Percentiles rank a stretch among this genome's conserved stretches.
phyloP scores from a whole-genome alignment of 352 stramenopile species.

The Globisporangium canariense region DNA sequence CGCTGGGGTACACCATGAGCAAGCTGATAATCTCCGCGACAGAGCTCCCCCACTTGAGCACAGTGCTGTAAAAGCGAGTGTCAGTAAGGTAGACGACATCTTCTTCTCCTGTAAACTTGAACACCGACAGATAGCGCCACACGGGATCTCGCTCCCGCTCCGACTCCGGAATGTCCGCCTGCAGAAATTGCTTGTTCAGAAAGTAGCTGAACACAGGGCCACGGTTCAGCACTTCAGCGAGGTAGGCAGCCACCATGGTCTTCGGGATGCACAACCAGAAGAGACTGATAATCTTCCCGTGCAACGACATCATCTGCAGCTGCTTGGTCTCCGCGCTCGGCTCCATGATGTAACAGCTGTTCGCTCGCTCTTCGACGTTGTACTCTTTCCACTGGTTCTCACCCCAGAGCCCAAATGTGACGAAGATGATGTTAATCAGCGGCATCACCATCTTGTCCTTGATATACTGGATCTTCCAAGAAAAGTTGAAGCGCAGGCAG shows the following conservation, averaged over 20 bases:
- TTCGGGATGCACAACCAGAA: conserved; percentile 60
- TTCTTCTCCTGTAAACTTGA: conserved; percentile 39
- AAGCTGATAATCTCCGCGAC: conserved; percentile 47
- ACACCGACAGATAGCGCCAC: conserved; percentile 35
- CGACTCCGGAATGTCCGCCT: conserved; percentile 51
- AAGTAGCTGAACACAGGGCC: conserved; percentile 61
- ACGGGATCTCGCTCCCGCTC: conserved; percentile 49
- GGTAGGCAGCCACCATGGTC: conserved; percentile 43
- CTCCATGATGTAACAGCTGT: conserved; percentile 56
- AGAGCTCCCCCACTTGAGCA: conserved; percentile 45
- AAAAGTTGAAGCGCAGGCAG: conserved; percentile 50
- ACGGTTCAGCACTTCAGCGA: conserved; percentile 53
- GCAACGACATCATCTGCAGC: conserved; percentile 67
- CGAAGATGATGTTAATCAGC: conserved; percentile 38
- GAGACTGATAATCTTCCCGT: conserved; percentile 60
- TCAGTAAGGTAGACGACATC: conserved; percentile 50
- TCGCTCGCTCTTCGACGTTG: conserved; percentile 55
- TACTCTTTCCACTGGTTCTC: conserved; percentile 47
- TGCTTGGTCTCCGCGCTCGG: conserved; percentile 55
- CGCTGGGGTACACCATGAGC: conserved; percentile 26
- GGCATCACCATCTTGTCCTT: conserved; percentile 59
- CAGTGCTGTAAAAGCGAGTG: conserved; percentile 45
- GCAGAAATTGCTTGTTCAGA: conserved; percentile 53
- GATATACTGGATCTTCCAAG: conserved; percentile 59
- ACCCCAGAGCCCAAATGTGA: conserved; percentile 48